phyloP scores from a whole-genome alignment of 345 rosid species.

The Eucalyptus fibrosa region DNA sequence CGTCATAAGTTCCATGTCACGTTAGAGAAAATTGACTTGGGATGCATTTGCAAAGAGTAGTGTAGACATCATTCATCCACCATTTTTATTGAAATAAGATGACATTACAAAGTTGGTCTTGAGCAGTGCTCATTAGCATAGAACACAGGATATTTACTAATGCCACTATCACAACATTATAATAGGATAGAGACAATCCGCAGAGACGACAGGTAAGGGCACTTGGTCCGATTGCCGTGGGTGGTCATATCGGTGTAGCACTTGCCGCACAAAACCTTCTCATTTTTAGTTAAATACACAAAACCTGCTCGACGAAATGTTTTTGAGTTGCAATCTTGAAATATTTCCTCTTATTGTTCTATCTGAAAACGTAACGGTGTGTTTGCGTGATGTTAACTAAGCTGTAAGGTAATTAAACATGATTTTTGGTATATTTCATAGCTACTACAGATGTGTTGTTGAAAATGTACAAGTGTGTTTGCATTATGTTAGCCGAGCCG shows the following conservation, averaged over 20 bases:
- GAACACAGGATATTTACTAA: not conserved
- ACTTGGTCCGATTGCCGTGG: slow-evolving; percentile 34
- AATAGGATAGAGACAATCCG: not conserved
- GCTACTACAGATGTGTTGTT: too few species aligned
- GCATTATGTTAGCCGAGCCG: too few species aligned
- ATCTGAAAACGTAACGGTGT: too few species aligned
- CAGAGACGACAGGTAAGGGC: slow-evolving; percentile 11
- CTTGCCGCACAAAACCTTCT: slow-evolving; percentile 12
- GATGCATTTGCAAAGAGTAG: not conserved
- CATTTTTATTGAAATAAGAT: not conserved
- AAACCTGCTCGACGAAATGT: too few species aligned
- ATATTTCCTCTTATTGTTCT: too few species aligned
- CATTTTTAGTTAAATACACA: too few species aligned
- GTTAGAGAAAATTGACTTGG: not conserved
- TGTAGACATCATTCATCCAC: not conserved
- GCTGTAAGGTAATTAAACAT: too few species aligned
- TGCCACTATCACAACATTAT: not conserved
- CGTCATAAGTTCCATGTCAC: not conserved
- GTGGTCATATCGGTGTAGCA: slow-evolving; percentile 51
- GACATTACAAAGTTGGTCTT: not conserved
- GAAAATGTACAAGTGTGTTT: too few species aligned
- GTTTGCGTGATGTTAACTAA: too few species aligned
- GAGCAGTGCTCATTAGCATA: not conserved
- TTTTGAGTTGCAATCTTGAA: too few species aligned
- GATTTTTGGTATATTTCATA: too few species aligned